Percentiles rank a stretch among this genome's conserved stretches.
phyloP scores from a whole-genome alignment of 441 rosid species.

The Adansonia grandidieri region DNA sequence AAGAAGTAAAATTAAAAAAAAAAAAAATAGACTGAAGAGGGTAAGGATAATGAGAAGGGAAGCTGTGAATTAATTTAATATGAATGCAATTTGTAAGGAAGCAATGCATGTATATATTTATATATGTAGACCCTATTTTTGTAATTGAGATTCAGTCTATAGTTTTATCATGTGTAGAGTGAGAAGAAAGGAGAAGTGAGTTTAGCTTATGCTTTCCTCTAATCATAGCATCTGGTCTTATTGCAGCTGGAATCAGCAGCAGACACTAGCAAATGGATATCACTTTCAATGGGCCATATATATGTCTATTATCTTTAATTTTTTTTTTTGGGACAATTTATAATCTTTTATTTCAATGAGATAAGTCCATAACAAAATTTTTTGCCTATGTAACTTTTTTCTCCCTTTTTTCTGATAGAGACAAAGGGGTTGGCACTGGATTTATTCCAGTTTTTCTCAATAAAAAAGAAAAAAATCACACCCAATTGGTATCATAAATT shows the following conservation, averaged over 20 bases:
- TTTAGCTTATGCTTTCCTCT: background rate
- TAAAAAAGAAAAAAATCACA: too few species aligned
- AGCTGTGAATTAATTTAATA: background rate
- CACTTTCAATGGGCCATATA: conserved; percentile 8
- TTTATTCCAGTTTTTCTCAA: too few species aligned
- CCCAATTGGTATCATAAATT: too few species aligned
- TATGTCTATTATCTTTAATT: too few species aligned
- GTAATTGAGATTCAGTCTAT: background rate
- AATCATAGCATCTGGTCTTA: background rate
- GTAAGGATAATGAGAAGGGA: background rate
- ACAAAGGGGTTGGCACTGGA: too few species aligned
- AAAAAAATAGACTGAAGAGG: background rate
- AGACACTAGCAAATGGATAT: background rate
- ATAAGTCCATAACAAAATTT: too few species aligned
- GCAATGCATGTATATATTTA: background rate
- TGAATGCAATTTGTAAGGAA: background rate
- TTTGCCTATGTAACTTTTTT: too few species aligned
- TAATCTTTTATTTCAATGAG: too few species aligned
- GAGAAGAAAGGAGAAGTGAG: background rate
- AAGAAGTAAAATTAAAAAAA: too few species aligned
- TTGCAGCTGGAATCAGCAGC: background rate
- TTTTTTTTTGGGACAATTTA: too few species aligned
- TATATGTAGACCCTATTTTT: too few species aligned
- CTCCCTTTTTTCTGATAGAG: too few species aligned
- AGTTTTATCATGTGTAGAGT: background rate